Conservation (phyloP, 2,329 filamentous ascomycete genomes). For the Chaetomiaceae sp. region DNA sequence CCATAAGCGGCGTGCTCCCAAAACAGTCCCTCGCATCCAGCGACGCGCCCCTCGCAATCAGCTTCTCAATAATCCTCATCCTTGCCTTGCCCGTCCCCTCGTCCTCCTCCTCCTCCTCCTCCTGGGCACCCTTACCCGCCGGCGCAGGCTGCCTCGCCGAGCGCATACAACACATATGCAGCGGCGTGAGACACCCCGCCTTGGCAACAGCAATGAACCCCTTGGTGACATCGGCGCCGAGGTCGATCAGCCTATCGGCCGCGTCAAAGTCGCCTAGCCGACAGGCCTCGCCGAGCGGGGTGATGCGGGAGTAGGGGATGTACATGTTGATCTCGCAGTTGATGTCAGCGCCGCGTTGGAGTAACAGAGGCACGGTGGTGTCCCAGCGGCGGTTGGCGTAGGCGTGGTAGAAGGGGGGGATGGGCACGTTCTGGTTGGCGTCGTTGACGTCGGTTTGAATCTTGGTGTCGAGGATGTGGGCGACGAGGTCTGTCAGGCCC, state of each 20-base stretch:
- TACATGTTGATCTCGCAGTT: slow-evolving; percentile 26
- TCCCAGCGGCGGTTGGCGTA: slow-evolving; percentile 26
- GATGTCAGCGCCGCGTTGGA: slow-evolving; percentile 27
- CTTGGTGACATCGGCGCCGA: slow-evolving; percentile 23
- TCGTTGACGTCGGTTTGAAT: slow-evolving; percentile 23
- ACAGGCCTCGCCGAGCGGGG: slow-evolving; percentile 27
- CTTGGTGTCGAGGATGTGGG: slow-evolving; percentile 21
- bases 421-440: slow-evolving; percentile 22
- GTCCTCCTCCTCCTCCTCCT: slow-evolving; percentile 6
- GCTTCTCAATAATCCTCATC: slow-evolving; percentile 23
- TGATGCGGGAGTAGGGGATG: slow-evolving; percentile 29
- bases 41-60: slow-evolving; percentile 21
- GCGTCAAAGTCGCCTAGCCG: slow-evolving; percentile 24
- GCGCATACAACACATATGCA: slow-evolving; percentile 28
- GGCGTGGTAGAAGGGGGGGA: slow-evolving; percentile 30
- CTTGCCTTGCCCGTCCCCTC: slow-evolving; percentile 11
- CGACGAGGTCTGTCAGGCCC: slow-evolving; percentile 23
- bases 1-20: slow-evolving; percentile 25
- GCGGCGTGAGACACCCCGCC: slow-evolving; percentile 25
- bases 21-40: slow-evolving; percentile 24
- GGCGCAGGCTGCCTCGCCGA: slow-evolving; percentile 25
- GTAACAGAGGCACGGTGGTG: slow-evolving; percentile 26
- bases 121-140: not conserved
- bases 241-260: slow-evolving; percentile 23
- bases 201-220: slow-evolving; percentile 21